Percentiles rank a stretch among this genome's conserved stretches.
Evolutionary conservation across 805 yeast species (phyloP).

Genomic region (Starmerella kuoi): DNA sequence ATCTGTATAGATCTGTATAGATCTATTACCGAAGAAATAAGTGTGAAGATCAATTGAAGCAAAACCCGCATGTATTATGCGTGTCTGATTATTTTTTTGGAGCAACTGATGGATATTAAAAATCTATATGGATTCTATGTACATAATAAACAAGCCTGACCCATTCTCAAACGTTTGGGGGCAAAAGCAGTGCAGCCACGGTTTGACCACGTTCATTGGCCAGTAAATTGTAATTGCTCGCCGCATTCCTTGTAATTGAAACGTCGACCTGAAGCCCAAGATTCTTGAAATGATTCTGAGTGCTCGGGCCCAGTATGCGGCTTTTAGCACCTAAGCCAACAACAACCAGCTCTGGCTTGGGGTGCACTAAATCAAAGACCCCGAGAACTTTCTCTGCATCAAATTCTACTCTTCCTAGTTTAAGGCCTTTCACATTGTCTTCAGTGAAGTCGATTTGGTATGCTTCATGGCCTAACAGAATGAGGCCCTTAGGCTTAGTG

Average conservation of each 20-base stretch:
- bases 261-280: slow-evolving; percentile 63
- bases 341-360: slow-evolving; percentile 65
- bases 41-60: too few relatives aligned
- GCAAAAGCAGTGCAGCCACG: slow-evolving; percentile 61
- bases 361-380: slow-evolving; percentile 46
- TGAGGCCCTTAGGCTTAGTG: slow-evolving; percentile 23
- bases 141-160: background rate
- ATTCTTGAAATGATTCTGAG: slow-evolving; percentile 37
- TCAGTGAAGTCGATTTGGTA: slow-evolving; percentile 42
- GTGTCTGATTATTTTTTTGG: too few relatives aligned
- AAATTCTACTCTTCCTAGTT: slow-evolving; percentile 45
- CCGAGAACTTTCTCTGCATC: slow-evolving; percentile 33
- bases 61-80: too few relatives aligned
- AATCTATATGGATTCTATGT: background rate
- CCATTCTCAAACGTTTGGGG: slow-evolving; percentile 39
- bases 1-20: too few relatives aligned
- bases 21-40: too few relatives aligned
- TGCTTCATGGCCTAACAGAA: slow-evolving; percentile 38
- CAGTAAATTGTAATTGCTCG: slow-evolving; percentile 55
- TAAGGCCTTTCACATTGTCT: slow-evolving; percentile 34
- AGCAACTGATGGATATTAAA: too few relatives aligned
- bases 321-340: slow-evolving; percentile 55
- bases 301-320: slow-evolving; percentile 48
- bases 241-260: slow-evolving; percentile 52
- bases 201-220: slow-evolving; percentile 60